Conservation (phyloP, 2,329 filamentous ascomycete species). For the Fusarium buxicola region DNA sequence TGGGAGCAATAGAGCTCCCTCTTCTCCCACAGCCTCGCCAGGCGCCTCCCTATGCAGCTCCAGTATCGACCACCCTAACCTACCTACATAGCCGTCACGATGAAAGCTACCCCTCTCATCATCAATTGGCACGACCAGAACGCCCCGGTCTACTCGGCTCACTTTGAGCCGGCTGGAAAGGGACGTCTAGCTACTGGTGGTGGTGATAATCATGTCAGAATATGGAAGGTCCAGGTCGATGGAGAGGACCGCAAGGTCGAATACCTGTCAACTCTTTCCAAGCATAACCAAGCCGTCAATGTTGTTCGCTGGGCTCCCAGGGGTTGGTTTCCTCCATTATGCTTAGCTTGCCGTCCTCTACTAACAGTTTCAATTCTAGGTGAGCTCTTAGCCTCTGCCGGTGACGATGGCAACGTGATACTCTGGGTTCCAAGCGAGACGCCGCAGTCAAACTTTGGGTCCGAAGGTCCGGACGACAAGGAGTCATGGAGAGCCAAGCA, state of each 20-base stretch:
- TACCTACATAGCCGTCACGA: slow-evolving; percentile 59
- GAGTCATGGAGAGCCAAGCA: slow-evolving; percentile 97
- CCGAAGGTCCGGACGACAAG: slow-evolving; percentile 90
- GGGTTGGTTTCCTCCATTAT: slow-evolving; percentile 65
- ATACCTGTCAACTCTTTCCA: slow-evolving; percentile 90
- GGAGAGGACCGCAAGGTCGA: slow-evolving; percentile 90
- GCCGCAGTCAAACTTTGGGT: slow-evolving; percentile 77
- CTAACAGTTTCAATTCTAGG: slow-evolving; percentile 63
- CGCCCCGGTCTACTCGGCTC: slow-evolving; percentile 94
- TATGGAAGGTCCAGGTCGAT: slow-evolving; percentile 90
- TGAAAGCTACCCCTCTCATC: slow-evolving; percentile 97
- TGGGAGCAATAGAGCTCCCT: slow-evolving; percentile 36
- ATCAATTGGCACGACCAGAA: slow-evolving; percentile 99
- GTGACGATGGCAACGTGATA: slow-evolving; percentile 96
- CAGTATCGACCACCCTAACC: slow-evolving; percentile 43
- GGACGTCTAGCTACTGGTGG: slow-evolving; percentile 92
- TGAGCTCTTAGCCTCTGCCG: slow-evolving; percentile 92
- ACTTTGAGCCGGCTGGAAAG: slow-evolving; percentile 94
- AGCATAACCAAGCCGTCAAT: slow-evolving; percentile 97
- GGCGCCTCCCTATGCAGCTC: slow-evolving; percentile 48
- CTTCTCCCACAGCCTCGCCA: slow-evolving; percentile 38
- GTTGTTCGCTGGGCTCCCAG: slow-evolving; percentile 96
- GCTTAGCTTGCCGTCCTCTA: neutral
- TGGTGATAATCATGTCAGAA: slow-evolving; percentile 94
- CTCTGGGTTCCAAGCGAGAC: slow-evolving; percentile 93